phyloP scores from a whole-genome alignment of 1,284 basidiomycete species.

The Apiotrichum porosum region DNA sequence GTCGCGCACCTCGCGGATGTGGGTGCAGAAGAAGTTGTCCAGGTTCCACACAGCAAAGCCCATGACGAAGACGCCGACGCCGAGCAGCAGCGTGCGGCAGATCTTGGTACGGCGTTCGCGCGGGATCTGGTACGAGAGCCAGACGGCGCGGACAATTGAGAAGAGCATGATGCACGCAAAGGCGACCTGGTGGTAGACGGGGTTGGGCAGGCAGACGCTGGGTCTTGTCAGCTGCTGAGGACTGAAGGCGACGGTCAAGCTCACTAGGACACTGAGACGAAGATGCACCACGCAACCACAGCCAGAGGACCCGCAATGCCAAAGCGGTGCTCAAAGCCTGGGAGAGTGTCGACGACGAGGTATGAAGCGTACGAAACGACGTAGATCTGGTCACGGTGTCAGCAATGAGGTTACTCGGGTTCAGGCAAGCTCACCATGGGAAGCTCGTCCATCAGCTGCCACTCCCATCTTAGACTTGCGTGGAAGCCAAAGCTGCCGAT shows the following conservation, averaged over 20 bases:
- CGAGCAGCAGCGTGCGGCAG: constrained; percentile 27
- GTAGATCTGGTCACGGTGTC: constrained; percentile 36
- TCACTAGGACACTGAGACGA: constrained; percentile 49
- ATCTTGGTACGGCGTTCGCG: constrained; percentile 23
- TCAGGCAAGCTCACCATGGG: constrained; percentile 50
- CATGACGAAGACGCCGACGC: constrained; percentile 39
- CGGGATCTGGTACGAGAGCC: constrained; percentile 34
- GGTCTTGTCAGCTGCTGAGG: not conserved
- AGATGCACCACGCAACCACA: constrained; percentile 35
- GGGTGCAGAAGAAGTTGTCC: constrained; percentile 53
- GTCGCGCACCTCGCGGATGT: constrained; percentile 23
- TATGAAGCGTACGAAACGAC: constrained; percentile 40
- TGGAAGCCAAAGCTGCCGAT: constrained; percentile 48
- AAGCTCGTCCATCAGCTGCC: constrained; percentile 50
- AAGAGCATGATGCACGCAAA: constrained; percentile 50
- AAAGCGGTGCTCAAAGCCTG: constrained; percentile 33
- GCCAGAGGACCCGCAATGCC: constrained; percentile 31
- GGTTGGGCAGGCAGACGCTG: constrained; percentile 52
- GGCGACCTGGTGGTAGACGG: constrained; percentile 54
- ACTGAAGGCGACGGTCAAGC: constrained; percentile 10
- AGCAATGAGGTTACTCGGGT: not conserved
- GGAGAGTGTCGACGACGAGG: constrained; percentile 40
- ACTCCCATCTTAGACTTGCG: constrained; percentile 43
- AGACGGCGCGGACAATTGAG: constrained; percentile 32
- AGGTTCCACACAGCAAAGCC: constrained; percentile 55